Base-by-base conservation (phyloP, 768 basidiomycete genomes). In the Lentinula sp. region DNA sequence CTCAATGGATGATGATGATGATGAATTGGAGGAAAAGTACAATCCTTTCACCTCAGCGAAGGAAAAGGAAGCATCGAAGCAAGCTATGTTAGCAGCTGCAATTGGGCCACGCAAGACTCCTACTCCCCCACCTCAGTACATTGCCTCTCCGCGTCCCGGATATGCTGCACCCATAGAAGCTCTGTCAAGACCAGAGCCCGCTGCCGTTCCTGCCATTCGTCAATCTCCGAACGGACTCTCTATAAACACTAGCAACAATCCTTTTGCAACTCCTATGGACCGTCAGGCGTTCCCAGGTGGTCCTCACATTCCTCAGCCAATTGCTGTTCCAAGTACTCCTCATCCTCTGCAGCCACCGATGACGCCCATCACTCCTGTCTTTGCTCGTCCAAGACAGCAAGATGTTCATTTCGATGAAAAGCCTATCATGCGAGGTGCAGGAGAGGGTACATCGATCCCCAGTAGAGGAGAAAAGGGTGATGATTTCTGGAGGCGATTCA, bases 401-500 rank as follows among this genome's bases (percentile, higher is more conserved):
- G 75, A 77, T 32, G 74, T 87, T 67, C 80, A 77, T 64, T 85
- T 85, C 62, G 72, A 78, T 8, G 74, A 75, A 16, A 71, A 76
- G 59, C 75, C 80, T 16, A 90, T 91, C 68, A 80, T 92, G 68
- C 82, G 90, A 15, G 83, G 88, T 5, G 78, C 85, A 54, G 76
- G 76, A 1, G 91, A 93, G 70, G 88, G 86, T 45, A 82, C 84
- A 1, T 68, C 89, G 2, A 70, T 92, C 7, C 86, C 89, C 1
- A 77, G 76, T 43, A 80, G 88, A 49, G 88, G 89, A 2, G 84
- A 89, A 69, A 83, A 80, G 53, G 89, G 89, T 0, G 90, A 93
- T 66, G 88, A 92, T 66, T 93, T 93, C 73, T 93, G 91, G 91
- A 78, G 88, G 62, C 79, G 91, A 42, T 93, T 93, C 73, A 89